These are phyloP conservation scores for Gyromitra esculenta DNA, from an alignment of 2,329 filamentous ascomycete genomes.

Conservation along the genomic window DNA sequence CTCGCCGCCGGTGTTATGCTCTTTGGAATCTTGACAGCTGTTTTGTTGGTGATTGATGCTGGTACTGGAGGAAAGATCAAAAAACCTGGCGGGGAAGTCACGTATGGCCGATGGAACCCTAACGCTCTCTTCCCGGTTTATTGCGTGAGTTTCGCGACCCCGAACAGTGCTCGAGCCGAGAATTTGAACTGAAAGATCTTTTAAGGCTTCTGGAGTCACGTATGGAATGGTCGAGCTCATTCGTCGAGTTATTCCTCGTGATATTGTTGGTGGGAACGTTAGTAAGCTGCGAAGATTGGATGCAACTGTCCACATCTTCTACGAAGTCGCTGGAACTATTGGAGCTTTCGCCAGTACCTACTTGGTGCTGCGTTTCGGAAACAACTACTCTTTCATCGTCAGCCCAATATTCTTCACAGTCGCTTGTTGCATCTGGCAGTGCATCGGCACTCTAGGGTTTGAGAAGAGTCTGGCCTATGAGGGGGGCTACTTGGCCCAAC, in stretches of 20 bases:
- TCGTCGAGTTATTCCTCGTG: slow-evolving; percentile 65
- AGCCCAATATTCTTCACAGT: slow-evolving; percentile 64
- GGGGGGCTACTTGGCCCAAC: slow-evolving; percentile 51
- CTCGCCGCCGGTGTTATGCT: slow-evolving; percentile 63
- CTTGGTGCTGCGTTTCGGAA: slow-evolving; percentile 65
- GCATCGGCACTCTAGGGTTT: slow-evolving; percentile 62
- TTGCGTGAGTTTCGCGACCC: slow-evolving; percentile 56
- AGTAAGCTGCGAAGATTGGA: slow-evolving; percentile 65
- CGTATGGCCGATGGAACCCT: slow-evolving; percentile 64
- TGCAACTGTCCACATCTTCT: slow-evolving; percentile 60
- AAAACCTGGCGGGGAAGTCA: slow-evolving; percentile 57
- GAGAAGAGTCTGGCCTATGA: slow-evolving; percentile 54
- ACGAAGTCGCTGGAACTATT: slow-evolving; percentile 64
- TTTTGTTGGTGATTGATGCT: slow-evolving; percentile 65
- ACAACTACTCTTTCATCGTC: slow-evolving; percentile 66
- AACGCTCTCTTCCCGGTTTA: slow-evolving; percentile 66
- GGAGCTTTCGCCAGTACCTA: slow-evolving; percentile 65
- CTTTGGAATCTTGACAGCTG: slow-evolving; percentile 64
- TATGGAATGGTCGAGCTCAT: slow-evolving; percentile 66
- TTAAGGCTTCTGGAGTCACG: slow-evolving; percentile 60
- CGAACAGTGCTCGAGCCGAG: slow-evolving; percentile 60
- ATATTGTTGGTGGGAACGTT: slow-evolving; percentile 66
- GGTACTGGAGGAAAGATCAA: slow-evolving; percentile 64
- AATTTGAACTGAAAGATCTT: slow-evolving; percentile 62
- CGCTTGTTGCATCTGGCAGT: slow-evolving; percentile 63